Conservation (phyloP, 768 basidiomycete genomes). For the Serendipita vermifera region DNA sequence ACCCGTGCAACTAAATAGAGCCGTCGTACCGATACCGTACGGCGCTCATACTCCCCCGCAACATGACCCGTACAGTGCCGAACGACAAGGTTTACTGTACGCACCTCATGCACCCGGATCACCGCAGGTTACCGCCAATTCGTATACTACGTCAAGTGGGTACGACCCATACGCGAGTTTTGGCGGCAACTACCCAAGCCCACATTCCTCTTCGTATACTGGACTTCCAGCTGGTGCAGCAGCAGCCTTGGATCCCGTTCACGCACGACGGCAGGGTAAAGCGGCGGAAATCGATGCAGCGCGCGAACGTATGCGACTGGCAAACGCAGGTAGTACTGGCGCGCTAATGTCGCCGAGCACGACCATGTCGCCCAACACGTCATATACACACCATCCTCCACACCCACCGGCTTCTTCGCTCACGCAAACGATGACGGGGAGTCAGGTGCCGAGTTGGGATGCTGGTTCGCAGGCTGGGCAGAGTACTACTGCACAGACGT, state of each 20-base stretch:
- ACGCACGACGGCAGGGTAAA: neutral
- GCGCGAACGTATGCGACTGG: neutral
- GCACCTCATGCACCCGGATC: neutral
- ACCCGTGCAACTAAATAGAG: neutral
- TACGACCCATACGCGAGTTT: neutral
- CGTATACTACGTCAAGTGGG: neutral
- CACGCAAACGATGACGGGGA: too few relatives aligned
- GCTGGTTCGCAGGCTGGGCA: neutral
- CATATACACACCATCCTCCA: too few relatives aligned
- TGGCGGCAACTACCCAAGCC: neutral
- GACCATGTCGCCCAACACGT: neutral
- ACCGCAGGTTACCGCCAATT: neutral
- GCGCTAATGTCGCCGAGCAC: neutral
- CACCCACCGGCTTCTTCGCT: too few relatives aligned
- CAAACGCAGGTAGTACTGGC: neutral
- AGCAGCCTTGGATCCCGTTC: neutral
- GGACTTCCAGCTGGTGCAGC: neutral
- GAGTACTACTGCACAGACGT: neutral
- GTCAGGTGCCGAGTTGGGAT: neutral
- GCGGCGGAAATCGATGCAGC: slow-evolving; percentile 5
- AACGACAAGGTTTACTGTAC: neutral
- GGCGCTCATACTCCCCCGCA: neutral
- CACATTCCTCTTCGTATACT: neutral
- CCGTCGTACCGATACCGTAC: neutral
- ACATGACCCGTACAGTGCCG: neutral